Evolutionary conservation across 2,329 filamentous ascomycete species (phyloP).

Genomic region (Didymella arachidicola): DNA sequence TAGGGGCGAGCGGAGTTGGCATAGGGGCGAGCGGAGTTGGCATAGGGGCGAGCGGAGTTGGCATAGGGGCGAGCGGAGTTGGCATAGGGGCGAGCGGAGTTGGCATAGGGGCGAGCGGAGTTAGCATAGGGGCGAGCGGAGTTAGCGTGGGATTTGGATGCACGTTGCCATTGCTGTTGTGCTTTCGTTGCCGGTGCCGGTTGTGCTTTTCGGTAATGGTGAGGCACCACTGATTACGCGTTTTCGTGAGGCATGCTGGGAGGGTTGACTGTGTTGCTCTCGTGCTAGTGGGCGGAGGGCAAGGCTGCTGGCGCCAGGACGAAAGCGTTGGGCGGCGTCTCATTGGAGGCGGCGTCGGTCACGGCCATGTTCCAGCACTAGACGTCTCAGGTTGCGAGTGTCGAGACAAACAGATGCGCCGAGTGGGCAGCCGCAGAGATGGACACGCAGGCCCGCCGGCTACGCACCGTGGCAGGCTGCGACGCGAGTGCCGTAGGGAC

Average conservation of each 20-base stretch:
- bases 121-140: neutral
- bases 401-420: neutral
- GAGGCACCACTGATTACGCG: neutral
- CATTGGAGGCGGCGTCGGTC: neutral
- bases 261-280: neutral
- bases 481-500: neutral
- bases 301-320: slow-evolving; percentile 4
- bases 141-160: neutral
- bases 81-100: no score
- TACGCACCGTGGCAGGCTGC: neutral
- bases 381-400: slow-evolving; percentile 11
- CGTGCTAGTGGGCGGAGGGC: no score
- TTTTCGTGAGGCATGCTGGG: neutral
- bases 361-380: slow-evolving; percentile 7
- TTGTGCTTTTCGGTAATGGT: neutral
- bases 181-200: neutral
- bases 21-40: neutral
- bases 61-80: neutral
- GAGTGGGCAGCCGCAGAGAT: neutral
- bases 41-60: no score
- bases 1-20: no score
- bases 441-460: neutral
- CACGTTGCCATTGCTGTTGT: neutral
- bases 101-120: neutral
- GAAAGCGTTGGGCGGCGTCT: neutral